A percentile compares a stretch with the other conserved stretches of the same genome.
These are phyloP conservation scores for Mycosphaerella arachidis DNA, from an alignment of 2,329 filamentous ascomycete species.

Conservation along the genomic window DNA sequence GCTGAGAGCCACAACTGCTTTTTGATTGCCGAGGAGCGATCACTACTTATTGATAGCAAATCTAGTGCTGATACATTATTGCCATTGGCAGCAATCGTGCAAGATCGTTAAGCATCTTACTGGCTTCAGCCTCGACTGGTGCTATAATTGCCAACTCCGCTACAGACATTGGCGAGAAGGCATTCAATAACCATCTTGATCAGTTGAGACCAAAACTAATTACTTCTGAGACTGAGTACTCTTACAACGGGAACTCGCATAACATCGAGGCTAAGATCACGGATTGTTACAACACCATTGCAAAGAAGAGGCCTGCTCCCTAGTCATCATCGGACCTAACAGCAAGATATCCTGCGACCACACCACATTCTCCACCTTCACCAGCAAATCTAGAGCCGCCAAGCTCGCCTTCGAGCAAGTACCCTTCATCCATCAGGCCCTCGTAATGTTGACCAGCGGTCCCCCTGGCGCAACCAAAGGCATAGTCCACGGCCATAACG, in stretches of 20 bases:
- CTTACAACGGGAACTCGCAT: slow-evolving; percentile 12
- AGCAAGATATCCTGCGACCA: background rate
- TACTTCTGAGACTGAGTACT: slow-evolving; percentile 14
- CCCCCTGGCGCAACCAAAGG: slow-evolving; percentile 79
- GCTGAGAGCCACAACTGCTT: too few species aligned
- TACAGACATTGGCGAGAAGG: slow-evolving; percentile 13
- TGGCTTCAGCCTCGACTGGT: slow-evolving; percentile 5
- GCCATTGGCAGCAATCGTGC: slow-evolving; percentile 9
- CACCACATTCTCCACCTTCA: slow-evolving; percentile 2
- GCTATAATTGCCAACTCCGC: slow-evolving; percentile 13
- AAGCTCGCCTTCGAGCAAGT: slow-evolving; percentile 7
- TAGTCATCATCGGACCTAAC: slow-evolving; percentile 5
- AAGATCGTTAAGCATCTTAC: slow-evolving; percentile 4
- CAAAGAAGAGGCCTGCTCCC: slow-evolving; percentile 1
- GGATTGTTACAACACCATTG: background rate
- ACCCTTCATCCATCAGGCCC: background rate
- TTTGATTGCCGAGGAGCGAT: too few species aligned
- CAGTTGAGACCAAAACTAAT: slow-evolving; percentile 23
- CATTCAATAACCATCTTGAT: slow-evolving; percentile 9
- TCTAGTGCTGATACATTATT: background rate
- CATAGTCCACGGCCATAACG: slow-evolving; percentile 67
- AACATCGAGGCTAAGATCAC: slow-evolving; percentile 8
- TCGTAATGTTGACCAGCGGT: slow-evolving; percentile 40
- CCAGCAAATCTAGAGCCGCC: background rate
- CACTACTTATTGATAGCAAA: too few species aligned